Evolutionary conservation across 2,329 filamentous ascomycete species (phyloP).

Genomic region (Colletotrichum eremochloae): DNA sequence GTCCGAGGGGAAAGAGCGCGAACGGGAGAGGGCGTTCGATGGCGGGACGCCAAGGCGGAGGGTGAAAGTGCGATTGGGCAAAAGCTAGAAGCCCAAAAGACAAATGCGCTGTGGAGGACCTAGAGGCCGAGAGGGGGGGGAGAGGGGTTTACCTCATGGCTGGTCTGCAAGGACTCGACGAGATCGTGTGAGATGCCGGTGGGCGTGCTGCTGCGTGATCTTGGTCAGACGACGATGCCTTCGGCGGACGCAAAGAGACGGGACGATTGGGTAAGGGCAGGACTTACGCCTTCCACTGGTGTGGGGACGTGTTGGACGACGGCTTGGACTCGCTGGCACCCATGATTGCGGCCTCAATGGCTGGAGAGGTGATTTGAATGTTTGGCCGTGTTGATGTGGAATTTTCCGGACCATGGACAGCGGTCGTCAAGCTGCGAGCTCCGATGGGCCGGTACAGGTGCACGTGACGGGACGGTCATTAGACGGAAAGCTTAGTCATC

Average conservation of each 20-base stretch:
- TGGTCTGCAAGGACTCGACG: slow-evolving; percentile 85
- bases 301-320: slow-evolving; percentile 55
- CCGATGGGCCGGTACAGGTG: slow-evolving; percentile 36
- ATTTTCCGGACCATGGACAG: slow-evolving; percentile 42
- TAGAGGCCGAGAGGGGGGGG: not conserved
- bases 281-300: slow-evolving; percentile 70
- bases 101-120: not conserved
- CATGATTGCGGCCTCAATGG: slow-evolving; percentile 59
- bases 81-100: not conserved
- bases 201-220: slow-evolving; percentile 56
- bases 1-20: slow-evolving; percentile 11
- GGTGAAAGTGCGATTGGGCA: not conserved
- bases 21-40: not conserved
- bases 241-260: slow-evolving; percentile 9
- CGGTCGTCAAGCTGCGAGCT: slow-evolving; percentile 43
- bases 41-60: not conserved
- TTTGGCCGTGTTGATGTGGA: slow-evolving; percentile 43
- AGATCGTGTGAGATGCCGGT: slow-evolving; percentile 81
- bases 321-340: slow-evolving; percentile 70
- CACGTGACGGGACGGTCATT: slow-evolving; percentile 18
- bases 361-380: slow-evolving; percentile 38
- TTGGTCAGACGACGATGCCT: slow-evolving; percentile 38
- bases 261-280: slow-evolving; percentile 8
- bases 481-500: slow-evolving; percentile 4
- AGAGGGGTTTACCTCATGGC: slow-evolving; percentile 77